Evolutionary conservation across 2,329 filamentous ascomycete species (phyloP).

Genomic region (Colletotrichum sp.): DNA sequence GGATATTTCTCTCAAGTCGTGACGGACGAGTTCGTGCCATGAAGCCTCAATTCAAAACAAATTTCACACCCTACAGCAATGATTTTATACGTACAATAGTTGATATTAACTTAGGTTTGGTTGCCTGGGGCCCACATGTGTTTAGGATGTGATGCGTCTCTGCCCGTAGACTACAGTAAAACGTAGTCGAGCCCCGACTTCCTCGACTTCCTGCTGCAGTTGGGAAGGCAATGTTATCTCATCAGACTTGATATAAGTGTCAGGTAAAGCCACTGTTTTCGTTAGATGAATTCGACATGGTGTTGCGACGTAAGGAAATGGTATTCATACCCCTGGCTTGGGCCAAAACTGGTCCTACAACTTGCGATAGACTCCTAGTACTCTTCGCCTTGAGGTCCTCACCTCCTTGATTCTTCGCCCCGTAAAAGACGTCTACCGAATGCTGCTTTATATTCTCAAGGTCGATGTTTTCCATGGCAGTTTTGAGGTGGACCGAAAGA

Average conservation of each 20-base stretch:
- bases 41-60: neutral
- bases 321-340: neutral
- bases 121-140: neutral
- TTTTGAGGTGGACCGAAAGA: neutral
- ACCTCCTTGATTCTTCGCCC: neutral
- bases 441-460: neutral
- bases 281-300: neutral
- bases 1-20: neutral
- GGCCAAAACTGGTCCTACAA: neutral
- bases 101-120: neutral
- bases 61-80: neutral
- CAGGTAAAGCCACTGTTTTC: neutral
- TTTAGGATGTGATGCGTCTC: neutral
- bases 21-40: neutral
- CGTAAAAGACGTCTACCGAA: neutral
- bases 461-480: neutral
- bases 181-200: neutral
- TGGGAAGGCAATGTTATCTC: neutral
- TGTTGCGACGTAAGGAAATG: neutral
- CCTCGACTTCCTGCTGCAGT: neutral
- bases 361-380: neutral
- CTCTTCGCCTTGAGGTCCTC: neutral
- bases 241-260: neutral
- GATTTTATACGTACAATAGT: neutral
- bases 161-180: neutral